Evolutionary conservation across 192 early-diverging fungal genomes (phyloP).

Genomic region (Coemansia sp.): DNA sequence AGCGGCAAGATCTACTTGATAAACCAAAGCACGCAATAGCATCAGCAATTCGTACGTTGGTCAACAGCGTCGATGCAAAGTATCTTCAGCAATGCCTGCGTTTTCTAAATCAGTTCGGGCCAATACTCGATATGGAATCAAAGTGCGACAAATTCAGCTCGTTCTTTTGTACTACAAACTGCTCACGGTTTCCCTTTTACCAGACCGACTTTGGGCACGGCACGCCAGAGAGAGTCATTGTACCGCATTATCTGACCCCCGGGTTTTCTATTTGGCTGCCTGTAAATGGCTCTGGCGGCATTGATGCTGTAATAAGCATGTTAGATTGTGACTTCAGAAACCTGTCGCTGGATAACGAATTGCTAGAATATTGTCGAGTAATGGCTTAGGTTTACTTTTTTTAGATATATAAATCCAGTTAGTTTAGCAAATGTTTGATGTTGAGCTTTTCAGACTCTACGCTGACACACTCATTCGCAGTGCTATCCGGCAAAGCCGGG

Average conservation of each 20-base stretch:
- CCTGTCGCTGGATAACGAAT: constrained; percentile 7
- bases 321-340: background rate
- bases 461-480: background rate
- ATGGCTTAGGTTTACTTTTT: constrained; percentile 6
- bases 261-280: constrained; percentile 26
- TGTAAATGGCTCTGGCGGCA: constrained; percentile 13
- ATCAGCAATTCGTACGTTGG: background rate
- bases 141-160: constrained; percentile 5
- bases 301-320: constrained; percentile 18
- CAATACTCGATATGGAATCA: constrained; percentile 6
- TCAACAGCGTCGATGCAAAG: constrained; percentile 4
- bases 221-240: constrained; percentile 11
- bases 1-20: constrained; percentile 2
- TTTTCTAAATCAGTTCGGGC: constrained; percentile 7
- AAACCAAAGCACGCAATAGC: constrained; percentile 3
- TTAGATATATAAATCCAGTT: background rate
- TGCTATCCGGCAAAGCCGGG: constrained; percentile 7
- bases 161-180: constrained; percentile 23
- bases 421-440: constrained; percentile 41
- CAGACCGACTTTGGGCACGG: constrained; percentile 21
- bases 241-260: constrained; percentile 17
- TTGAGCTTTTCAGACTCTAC: constrained; percentile 22
- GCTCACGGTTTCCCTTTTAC: constrained; percentile 17
- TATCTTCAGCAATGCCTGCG: constrained; percentile 13
- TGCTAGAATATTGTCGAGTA: constrained; percentile 13